Evolutionary conservation across 1,284 basidiomycete species (phyloP).

Genomic region (Cystobasidium sp.): DNA sequence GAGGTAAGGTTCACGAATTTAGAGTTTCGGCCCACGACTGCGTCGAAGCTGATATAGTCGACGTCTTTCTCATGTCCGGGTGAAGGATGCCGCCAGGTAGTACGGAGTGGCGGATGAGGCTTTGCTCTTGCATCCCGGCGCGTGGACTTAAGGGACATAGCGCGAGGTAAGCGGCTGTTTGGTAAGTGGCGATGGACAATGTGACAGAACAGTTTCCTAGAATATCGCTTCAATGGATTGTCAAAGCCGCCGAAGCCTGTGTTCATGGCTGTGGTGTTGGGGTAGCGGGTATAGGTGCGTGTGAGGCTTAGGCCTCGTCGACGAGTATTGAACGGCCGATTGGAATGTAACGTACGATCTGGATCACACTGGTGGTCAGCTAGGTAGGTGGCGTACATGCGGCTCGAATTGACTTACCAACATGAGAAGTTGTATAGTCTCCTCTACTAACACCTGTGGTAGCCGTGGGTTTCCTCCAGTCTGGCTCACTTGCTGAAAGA

Average conservation of each 20-base stretch:
- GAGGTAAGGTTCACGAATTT: conserved; percentile 77
- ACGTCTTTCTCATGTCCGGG: conserved; percentile 59
- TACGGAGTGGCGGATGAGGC: conserved; percentile 30
- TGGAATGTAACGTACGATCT: background rate
- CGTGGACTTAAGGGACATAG: conserved; percentile 49
- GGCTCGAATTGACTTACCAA: no score
- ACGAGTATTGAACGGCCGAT: background rate
- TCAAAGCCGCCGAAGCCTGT: conserved; percentile 84
- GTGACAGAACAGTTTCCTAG: background rate
- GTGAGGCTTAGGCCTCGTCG: background rate
- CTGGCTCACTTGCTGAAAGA: no score
- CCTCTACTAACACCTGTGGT: no score
- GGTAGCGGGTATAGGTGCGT: conserved; percentile 10
- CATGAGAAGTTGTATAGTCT: no score
- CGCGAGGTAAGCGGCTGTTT: background rate
- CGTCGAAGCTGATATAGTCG: conserved; percentile 84
- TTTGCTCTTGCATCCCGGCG: conserved; percentile 24
- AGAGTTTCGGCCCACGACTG: conserved; percentile 82
- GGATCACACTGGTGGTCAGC: no score
- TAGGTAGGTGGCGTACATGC: no score
- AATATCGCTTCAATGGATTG: conserved; percentile 65
- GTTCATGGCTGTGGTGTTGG: conserved; percentile 53
- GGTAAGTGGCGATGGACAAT: background rate
- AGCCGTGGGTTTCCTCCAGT: no score
- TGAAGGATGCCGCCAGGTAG: background rate